Percentiles rank a stretch among this genome's conserved stretches.
phyloP scores from a whole-genome alignment of 495 filamentous ascomycete genomes.

The Penicillium malachiteum region DNA sequence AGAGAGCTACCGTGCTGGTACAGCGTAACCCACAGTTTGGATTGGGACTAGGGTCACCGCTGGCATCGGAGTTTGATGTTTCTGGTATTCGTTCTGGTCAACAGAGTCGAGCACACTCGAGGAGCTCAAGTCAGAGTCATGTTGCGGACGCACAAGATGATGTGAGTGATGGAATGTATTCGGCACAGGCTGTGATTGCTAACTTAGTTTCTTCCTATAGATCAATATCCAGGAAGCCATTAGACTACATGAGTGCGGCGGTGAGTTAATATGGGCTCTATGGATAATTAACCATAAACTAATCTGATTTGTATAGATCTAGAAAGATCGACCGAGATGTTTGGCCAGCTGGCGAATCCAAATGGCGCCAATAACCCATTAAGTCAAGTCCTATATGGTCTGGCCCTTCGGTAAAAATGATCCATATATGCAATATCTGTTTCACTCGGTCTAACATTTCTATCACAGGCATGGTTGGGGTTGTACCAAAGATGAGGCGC shows the following conservation, averaged over 20 bases:
- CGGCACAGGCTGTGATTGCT: background rate
- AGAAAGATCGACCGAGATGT: slow-evolving; percentile 77
- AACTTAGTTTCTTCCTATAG: slow-evolving; percentile 34
- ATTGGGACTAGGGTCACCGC: slow-evolving; percentile 20
- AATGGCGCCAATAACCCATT: slow-evolving; percentile 86
- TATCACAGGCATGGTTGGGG: slow-evolving; percentile 87
- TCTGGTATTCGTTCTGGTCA: slow-evolving; percentile 10
- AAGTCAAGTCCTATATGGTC: slow-evolving; percentile 93
- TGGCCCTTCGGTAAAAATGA: slow-evolving; percentile 71
- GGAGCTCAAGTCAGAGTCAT: slow-evolving; percentile 34
- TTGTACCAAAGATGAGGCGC: slow-evolving; percentile 64
- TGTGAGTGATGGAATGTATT: slow-evolving; percentile 28
- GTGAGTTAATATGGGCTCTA: slow-evolving; percentile 36
- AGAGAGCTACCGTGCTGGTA: slow-evolving; percentile 81
- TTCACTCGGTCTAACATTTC: background rate
- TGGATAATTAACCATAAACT: background rate
- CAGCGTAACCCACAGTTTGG: slow-evolving; percentile 55
- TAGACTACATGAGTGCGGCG: slow-evolving; percentile 81
- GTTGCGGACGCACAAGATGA: slow-evolving; percentile 43
- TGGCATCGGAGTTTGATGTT: slow-evolving; percentile 13
- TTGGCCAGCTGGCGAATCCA: slow-evolving; percentile 82
- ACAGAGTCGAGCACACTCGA: slow-evolving; percentile 15
- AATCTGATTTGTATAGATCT: slow-evolving; percentile 42
- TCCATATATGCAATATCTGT: background rate
- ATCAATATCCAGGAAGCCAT: slow-evolving; percentile 95